These are phyloP conservation scores for Cordyceps militaris DNA, from an alignment of 2,329 filamentous ascomycete species.

Conservation along the genomic window DNA sequence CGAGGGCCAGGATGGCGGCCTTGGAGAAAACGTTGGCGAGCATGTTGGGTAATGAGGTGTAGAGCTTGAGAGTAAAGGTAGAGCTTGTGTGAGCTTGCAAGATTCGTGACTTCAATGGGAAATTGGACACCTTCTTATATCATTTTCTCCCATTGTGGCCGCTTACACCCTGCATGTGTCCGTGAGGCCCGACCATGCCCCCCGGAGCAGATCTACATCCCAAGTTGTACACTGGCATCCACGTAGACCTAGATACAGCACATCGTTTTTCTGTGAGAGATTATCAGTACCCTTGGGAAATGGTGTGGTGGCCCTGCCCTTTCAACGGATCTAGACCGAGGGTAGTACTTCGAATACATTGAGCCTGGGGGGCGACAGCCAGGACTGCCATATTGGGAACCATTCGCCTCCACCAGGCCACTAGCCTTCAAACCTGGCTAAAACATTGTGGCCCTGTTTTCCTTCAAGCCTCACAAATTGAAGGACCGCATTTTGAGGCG, in stretches of 20 bases:
- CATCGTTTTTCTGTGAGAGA: not conserved
- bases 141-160: not conserved
- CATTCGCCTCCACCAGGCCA: not conserved
- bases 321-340: not conserved
- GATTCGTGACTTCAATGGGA: too few species aligned
- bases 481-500: not conserved
- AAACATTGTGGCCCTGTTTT: not conserved
- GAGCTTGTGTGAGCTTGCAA: not conserved
- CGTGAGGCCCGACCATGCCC: not conserved
- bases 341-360: not conserved
- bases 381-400: not conserved
- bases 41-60: not conserved
- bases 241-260: not conserved
- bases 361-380: not conserved
- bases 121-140: too few species aligned
- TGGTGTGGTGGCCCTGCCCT: not conserved
- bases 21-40: not conserved
- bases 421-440: not conserved
- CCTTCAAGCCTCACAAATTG: not conserved
- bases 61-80: not conserved
- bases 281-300: not conserved
- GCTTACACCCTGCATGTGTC: not conserved
- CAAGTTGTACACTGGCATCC: not conserved
- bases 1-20: slow-evolving; percentile 5
- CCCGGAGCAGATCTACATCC: not conserved